Percentiles rank a stretch among this genome's conserved stretches.
Conservation (phyloP, 2,329 filamentous ascomycete genomes). For the Aspergillus nomiae region DNA sequence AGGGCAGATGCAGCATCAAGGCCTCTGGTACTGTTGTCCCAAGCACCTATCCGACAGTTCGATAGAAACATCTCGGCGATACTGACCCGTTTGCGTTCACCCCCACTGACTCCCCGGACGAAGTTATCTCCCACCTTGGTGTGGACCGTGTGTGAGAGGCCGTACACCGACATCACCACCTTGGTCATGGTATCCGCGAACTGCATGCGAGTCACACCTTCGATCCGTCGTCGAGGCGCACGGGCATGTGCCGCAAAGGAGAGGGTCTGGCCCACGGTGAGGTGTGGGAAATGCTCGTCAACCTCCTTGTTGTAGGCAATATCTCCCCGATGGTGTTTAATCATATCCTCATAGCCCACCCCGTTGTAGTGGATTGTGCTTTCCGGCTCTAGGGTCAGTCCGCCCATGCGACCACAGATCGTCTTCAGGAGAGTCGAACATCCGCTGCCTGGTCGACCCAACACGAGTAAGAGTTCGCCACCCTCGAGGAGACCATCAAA, state of each 20-base stretch:
- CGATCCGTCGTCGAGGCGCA: slow-evolving; percentile 51
- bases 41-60: slow-evolving; percentile 61
- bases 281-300: slow-evolving; percentile 42
- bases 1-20: slow-evolving; percentile 56
- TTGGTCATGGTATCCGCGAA: not conserved
- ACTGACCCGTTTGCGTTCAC: slow-evolving; percentile 69
- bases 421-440: slow-evolving; percentile 73
- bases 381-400: slow-evolving; percentile 53
- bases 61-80: slow-evolving; percentile 66
- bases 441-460: slow-evolving; percentile 68
- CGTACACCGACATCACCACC: slow-evolving; percentile 11
- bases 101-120: slow-evolving; percentile 67
- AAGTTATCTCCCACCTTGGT: slow-evolving; percentile 71
- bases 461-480: slow-evolving; percentile 70
- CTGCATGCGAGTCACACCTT: slow-evolving; percentile 52
- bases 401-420: slow-evolving; percentile 61
- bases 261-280: slow-evolving; percentile 56
- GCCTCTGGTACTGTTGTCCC: slow-evolving; percentile 69
- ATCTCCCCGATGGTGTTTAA: slow-evolving; percentile 57
- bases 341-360: slow-evolving; percentile 45
- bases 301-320: slow-evolving; percentile 34
- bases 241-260: slow-evolving; percentile 55
- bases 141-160: slow-evolving; percentile 60
- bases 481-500: slow-evolving; percentile 53
- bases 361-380: slow-evolving; percentile 62